Evolutionary conservation across 768 basidiomycete species (phyloP), one percentile per base, ranked within the genome.

Genomic region (Lactifluus echinatus): DNA sequence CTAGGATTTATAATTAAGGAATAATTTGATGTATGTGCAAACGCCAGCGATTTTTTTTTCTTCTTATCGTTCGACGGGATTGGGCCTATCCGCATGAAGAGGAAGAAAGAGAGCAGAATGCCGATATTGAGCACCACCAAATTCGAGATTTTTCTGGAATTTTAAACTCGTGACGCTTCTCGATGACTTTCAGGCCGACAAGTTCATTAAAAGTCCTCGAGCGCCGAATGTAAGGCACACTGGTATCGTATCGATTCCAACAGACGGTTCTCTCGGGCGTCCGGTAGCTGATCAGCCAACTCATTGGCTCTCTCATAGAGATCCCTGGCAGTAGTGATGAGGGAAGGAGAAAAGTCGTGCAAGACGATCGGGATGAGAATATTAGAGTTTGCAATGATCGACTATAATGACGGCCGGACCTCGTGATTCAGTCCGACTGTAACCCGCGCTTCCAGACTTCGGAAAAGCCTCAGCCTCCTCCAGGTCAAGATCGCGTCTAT

Each of bases 61-160:
- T n/a, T n/a, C n/a, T 23, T 14, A 10, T 19, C 45, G 11, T 49
- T 17, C 7, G 26, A 47, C 1, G 29, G 29, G 24, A 59, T 52
- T 8, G 49, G 36, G 2, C 55, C 57, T 24, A 59, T 59, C n/a
- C 12, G 61, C 61, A 19, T 62, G 61, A 8, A 60, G 40, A 2
- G 58, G 61, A 3, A 62, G 58, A 58, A 3, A 62, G 44, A 23
- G 48, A 61, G 3, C 44, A 53, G 3, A 62, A 53, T 0, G 47
- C 44, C 2, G 54, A 48, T 7, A 47, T 55, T 8, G 54, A 37
- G 8, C 58, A 62, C 59, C 59, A 60, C 57, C 58, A 60, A 28
- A 62, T 39, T 7, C 49, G 59, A 23, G 52, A 50, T 14, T 36
- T 49, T 31, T 59, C 37, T 23, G 28, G 37, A 6, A 53, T 17